A percentile compares a stretch with the other conserved stretches of the same genome.
phyloP scores from a whole-genome alignment of 805 yeast species.

The Starmerella sp. region DNA sequence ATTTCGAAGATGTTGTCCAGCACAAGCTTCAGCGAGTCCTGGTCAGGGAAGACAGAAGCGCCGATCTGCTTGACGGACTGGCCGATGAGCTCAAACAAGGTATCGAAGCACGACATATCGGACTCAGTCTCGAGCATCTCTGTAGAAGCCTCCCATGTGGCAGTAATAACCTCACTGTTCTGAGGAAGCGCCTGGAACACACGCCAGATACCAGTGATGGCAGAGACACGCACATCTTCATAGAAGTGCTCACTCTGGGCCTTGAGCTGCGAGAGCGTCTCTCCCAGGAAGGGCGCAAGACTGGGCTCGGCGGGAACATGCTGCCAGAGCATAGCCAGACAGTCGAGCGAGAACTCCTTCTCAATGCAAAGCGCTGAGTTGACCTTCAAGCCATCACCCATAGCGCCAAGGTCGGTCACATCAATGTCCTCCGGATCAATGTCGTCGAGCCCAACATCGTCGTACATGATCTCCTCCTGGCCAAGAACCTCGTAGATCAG shows the following conservation, averaged over 20 bases:
- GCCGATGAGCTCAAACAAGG: constrained; percentile 61
- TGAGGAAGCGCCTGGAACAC: constrained; percentile 60
- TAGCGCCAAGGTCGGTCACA: constrained; percentile 15
- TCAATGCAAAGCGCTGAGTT: constrained; percentile 93
- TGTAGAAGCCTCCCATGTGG: constrained; percentile 57
- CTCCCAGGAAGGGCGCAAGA: constrained; percentile 16
- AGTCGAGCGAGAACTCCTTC: constrained; percentile 84
- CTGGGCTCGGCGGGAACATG: constrained; percentile 47
- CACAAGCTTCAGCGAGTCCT: constrained; percentile 49
- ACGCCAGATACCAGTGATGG: constrained; percentile 73
- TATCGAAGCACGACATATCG: constrained; percentile 70
- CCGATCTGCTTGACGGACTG: constrained; percentile 64
- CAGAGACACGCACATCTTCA: constrained; percentile 76
- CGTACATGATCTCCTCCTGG: constrained; percentile 60
- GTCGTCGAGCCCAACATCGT: constrained; percentile 27
- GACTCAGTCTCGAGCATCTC: constrained; percentile 62
- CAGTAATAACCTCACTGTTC: constrained; percentile 48
- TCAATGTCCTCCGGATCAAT: constrained; percentile 38
- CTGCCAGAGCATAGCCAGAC: constrained; percentile 68
- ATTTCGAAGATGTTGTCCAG: constrained; percentile 62
- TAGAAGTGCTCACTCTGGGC: constrained; percentile 77
- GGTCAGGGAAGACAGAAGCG: constrained; percentile 47
- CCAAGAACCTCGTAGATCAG: constrained; percentile 71
- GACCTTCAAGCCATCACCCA: constrained; percentile 65
- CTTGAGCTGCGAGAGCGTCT: constrained; percentile 39